A percentile compares a stretch with the other conserved stretches of the same genome.
phyloP scores from a whole-genome alignment of 2,329 filamentous ascomycete genomes.

The Acarospora socialis region DNA sequence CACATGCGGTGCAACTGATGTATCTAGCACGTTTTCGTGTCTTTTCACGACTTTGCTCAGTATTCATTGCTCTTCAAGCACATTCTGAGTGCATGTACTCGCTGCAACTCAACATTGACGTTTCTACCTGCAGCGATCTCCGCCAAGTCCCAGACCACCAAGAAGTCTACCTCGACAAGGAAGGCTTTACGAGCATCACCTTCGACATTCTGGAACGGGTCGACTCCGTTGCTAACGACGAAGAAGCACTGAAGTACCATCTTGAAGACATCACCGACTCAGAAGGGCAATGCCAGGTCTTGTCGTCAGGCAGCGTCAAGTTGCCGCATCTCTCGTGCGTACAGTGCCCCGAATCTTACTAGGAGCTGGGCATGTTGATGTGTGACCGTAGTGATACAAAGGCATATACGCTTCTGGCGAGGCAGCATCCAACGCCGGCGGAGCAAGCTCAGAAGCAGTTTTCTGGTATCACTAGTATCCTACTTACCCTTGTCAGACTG shows the following conservation, averaged over 20 bases:
- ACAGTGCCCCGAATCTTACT: too few relatives aligned
- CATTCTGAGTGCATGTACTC: neutral
- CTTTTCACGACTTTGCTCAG: neutral
- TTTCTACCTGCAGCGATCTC: slow-evolving; percentile 14
- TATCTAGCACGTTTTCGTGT: too few relatives aligned
- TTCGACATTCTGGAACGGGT: slow-evolving; percentile 83
- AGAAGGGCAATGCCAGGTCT: slow-evolving; percentile 14
- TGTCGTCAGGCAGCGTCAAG: slow-evolving; percentile 1
- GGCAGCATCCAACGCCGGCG: slow-evolving; percentile 2
- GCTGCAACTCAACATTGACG: neutral
- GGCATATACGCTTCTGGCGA: slow-evolving; percentile 2
- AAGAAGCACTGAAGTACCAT: slow-evolving; percentile 43
- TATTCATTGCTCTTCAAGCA: neutral
- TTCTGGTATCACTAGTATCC: slow-evolving; percentile 45
- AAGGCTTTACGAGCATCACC: slow-evolving; percentile 75
- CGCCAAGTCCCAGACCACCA: slow-evolving; percentile 43
- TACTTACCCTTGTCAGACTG: slow-evolving; percentile 64
- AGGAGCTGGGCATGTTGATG: too few relatives aligned
- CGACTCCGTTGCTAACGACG: slow-evolving; percentile 46
- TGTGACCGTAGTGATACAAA: too few relatives aligned
- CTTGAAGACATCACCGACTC: slow-evolving; percentile 31
- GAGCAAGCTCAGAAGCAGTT: slow-evolving; percentile 10
- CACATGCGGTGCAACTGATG: too few relatives aligned
- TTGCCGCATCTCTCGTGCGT: too few relatives aligned
- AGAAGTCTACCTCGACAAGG: slow-evolving; percentile 76